These are phyloP conservation scores for Brasenia schreberi DNA, from an alignment of 164 flowering plant genomes.

Conservation along the genomic window DNA sequence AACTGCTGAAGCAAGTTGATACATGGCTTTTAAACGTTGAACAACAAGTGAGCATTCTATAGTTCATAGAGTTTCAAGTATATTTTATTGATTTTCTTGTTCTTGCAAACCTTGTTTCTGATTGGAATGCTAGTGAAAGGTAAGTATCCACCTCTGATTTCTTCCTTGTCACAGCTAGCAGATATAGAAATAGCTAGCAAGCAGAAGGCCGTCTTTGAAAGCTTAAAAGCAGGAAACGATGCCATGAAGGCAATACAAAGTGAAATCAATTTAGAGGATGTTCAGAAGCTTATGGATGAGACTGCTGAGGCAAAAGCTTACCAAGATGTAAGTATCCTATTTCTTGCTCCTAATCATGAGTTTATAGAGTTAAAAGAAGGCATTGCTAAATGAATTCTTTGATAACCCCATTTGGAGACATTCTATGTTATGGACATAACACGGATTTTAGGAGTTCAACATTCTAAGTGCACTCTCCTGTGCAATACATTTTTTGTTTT, in stretches of 20 bases:
- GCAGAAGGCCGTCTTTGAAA: constrained; percentile 91
- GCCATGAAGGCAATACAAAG: constrained; percentile 89
- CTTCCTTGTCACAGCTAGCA: constrained; percentile 48
- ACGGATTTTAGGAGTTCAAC: no score
- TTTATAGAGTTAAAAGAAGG: no score
- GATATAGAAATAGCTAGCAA: constrained; percentile 93
- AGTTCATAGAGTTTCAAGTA: neutral
- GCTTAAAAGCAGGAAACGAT: constrained; percentile 66
- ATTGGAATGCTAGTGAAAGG: neutral
- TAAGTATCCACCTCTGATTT: neutral
- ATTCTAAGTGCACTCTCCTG: no score
- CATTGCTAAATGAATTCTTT: no score
- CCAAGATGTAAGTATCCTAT: constrained; percentile 66
- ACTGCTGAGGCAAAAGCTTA: constrained; percentile 90
- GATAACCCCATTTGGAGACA: no score
- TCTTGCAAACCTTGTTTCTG: neutral
- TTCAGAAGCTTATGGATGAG: constrained; percentile 94
- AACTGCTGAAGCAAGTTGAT: constrained; percentile 80
- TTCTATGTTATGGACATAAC: no score
- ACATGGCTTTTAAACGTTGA: constrained; percentile 86
- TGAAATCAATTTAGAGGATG: constrained; percentile 88
- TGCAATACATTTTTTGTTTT: no score
- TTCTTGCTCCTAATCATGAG: neutral
- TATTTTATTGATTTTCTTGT: no score
- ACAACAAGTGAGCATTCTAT: constrained; percentile 56